Conservation (phyloP, 2,329 filamentous ascomycete species). For the Sarocladium kiliense region DNA sequence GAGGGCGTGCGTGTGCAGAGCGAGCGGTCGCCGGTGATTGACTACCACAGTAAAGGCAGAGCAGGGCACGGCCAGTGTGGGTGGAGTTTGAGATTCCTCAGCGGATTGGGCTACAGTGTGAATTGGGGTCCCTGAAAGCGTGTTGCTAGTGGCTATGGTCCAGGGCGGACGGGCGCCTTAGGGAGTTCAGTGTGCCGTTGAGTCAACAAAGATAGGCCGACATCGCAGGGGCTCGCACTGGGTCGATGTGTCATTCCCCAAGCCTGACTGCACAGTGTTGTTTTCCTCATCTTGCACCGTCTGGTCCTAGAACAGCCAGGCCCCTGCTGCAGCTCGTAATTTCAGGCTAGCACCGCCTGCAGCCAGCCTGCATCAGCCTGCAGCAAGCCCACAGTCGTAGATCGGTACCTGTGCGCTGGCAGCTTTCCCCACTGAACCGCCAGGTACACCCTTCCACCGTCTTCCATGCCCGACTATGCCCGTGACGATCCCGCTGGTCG, state of each 20-base stretch:
- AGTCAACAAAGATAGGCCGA: background rate
- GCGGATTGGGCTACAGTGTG: no score
- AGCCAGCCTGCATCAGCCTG: background rate
- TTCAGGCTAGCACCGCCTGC: slow-evolving; percentile 5
- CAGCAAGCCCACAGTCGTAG: background rate
- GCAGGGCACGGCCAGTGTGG: no score
- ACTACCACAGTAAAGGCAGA: background rate
- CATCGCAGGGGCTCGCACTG: background rate
- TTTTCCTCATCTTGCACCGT: background rate
- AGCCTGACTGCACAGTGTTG: background rate
- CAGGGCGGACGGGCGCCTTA: background rate
- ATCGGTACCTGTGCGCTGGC: slow-evolving; percentile 7
- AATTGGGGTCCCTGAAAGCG: no score
- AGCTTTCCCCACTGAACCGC: background rate
- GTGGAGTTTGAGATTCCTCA: background rate
- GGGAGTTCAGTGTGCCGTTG: background rate
- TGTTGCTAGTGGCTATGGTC: no score
- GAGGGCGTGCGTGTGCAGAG: background rate
- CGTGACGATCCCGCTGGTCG: background rate
- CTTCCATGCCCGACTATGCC: background rate
- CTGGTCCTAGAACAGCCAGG: background rate
- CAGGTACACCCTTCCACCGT: slow-evolving; percentile 3
- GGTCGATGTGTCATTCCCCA: background rate
- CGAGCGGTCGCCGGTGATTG: no score
- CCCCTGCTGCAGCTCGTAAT: background rate